These are phyloP conservation scores for Candida verbasci DNA, from an alignment of 805 yeast species.

Conservation along the genomic window DNA sequence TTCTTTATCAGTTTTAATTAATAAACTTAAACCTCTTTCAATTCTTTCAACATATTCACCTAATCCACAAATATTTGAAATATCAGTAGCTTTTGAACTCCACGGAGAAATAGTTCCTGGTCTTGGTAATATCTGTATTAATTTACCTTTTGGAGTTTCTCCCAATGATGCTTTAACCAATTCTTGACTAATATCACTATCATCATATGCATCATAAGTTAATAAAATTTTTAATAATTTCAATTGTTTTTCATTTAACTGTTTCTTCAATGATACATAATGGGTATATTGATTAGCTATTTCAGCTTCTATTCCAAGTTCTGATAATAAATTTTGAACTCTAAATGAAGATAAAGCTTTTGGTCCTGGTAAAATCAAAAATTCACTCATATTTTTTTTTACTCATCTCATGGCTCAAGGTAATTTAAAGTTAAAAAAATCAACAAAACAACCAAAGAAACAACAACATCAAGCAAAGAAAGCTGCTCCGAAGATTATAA, in stretches of 20 bases:
- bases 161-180: not conserved
- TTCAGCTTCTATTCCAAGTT: conserved; percentile 60
- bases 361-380: conserved; percentile 72
- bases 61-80: conserved; percentile 83
- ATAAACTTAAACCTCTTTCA: conserved; percentile 83
- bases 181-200: conserved; percentile 28
- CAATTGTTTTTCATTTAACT: conserved; percentile 36
- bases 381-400: conserved; percentile 14
- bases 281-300: conserved; percentile 77
- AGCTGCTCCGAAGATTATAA: conserved; percentile 65
- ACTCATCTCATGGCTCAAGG: conserved; percentile 63
- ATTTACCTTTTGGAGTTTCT: conserved; percentile 36
- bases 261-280: conserved; percentile 58
- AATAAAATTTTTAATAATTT: conserved; percentile 57
- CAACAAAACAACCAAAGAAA: conserved; percentile 58
- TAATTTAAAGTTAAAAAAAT: conserved; percentile 50
- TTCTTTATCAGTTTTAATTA: conserved; percentile 52
- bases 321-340: conserved; percentile 65
- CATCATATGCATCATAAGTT: conserved; percentile 69
- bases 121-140: conserved; percentile 82
- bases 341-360: conserved; percentile 85
- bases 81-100: conserved; percentile 98
- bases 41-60: conserved; percentile 67
- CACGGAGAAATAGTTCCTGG: conserved; percentile 97
- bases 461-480: conserved; percentile 57